Conservation (phyloP, 805 yeast genomes). For the Metschnikowia koreensis region DNA sequence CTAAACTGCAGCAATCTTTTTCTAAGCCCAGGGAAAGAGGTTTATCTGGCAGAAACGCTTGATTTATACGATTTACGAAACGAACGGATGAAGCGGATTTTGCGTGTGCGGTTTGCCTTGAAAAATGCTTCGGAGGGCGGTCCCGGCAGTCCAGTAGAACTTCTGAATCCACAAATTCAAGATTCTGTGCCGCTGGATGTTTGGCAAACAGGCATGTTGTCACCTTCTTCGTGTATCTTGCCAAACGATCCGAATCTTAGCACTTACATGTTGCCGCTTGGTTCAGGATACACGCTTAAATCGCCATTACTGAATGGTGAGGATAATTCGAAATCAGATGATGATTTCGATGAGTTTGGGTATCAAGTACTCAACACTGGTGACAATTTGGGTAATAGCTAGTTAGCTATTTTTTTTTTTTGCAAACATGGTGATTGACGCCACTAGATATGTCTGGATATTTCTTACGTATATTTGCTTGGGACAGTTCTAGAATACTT, state of each 20-base stretch:
- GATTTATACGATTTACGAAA: conserved; percentile 2
- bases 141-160: neutral
- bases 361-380: conserved; percentile 9
- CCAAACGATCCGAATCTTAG: conserved; percentile 5
- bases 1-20: neutral
- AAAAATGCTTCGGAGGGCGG: neutral
- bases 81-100: conserved; percentile 6
- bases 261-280: conserved; percentile 5
- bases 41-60: conserved; percentile 8
- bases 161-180: neutral
- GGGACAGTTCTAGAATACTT: neutral
- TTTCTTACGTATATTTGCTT: neutral
- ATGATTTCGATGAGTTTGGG: conserved; percentile 9
- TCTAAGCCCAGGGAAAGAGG: conserved; percentile 9
- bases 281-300: conserved; percentile 1
- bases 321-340: neutral
- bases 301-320: neutral
- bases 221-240: conserved; percentile 6
- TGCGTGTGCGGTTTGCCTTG: conserved; percentile 10
- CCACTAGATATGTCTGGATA: neutral
- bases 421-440: neutral
- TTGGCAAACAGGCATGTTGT: neutral
- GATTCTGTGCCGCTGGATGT: neutral
- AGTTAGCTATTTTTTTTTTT: neutral
- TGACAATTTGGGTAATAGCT: neutral